Evolutionary conservation across 192 early-diverging fungal genomes (phyloP), one percentile per base, ranked within the genome.

Genomic region (Podila minutissima): DNA sequence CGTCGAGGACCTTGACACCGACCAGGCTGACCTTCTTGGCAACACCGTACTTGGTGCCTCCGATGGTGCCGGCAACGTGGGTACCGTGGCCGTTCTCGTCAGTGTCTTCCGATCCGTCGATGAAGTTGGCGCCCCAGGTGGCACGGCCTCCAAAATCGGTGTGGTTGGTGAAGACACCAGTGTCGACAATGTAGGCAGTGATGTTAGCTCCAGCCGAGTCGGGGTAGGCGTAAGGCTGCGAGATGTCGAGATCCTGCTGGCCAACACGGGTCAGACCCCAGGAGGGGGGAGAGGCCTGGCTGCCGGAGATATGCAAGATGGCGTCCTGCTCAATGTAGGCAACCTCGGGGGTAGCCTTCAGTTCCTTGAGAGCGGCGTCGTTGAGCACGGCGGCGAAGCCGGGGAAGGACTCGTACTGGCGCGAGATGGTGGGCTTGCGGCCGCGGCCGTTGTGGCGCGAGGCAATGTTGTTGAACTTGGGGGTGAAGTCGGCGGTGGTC

Each of bases 1-100:
- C 83, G 72, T 86, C 84, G 48, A 93, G 74, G 22, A 92, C 89
- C 70, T 92, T 89, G 38, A 93, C 87, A 48, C 81, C 84, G 37
- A 89, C 77, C 33, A 93, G 33, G 15, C 53, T 84, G 15, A 82
- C 92, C 50, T 83, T 79, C 69, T 91, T 93, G 53, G 92, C 92
- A 50, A 93, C 89, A 64, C 92, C 92, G 72, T 86, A 92, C 22
- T 69, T 86, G 26, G 68, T 82, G 20, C 76, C 83, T 22, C 73
- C 88, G 59, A 91, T 88, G 50, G 76, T 87, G 3, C 85, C 88
- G 17, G 90, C 66, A 19, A 89, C 88, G 73, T 91, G 87, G 15
- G 90, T 91, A 46, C 90, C 88, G 66, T 89, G 86, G 9, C 89
- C 89, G 70, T 84, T 67, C 22, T 74, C 66, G 68, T 91, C 89